Base-by-base conservation (phyloP, 306 rosid species). In the Trifolium subterraneum region DNA sequence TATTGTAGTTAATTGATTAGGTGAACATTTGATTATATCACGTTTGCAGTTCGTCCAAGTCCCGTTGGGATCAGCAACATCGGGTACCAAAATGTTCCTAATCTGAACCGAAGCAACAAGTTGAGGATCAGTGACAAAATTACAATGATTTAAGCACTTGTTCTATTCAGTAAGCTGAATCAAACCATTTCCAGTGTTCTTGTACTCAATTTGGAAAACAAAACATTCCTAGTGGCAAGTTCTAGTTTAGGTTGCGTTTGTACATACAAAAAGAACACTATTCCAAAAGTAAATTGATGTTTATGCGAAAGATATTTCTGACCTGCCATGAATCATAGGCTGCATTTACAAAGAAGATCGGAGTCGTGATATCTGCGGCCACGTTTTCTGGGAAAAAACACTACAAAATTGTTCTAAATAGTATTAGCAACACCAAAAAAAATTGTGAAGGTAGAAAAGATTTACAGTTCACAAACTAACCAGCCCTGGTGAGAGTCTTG, bases 251-350 rank as follows among this genome's bases (percentile, higher is more conserved):
- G 31, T 5, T 27, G 31, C 31, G 5, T 27, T 27, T 27, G 0
- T 65, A 27, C 18, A 48, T 18, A 15, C 22, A 3, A 48, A 48
- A 48, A 14, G 2, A 15, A 48, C 54, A n/a, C n/a, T 42, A 41
- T 50, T 50, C 18, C 18, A 27, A 47, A 73, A 45, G 35, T 47
- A 58, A 56, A 58, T 48, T 27, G n/a, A 67, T 22, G 23, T 36
- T 47, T 61, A n/a, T 44, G 2, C 20, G 73, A 63, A 45, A 66
- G 25, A 50, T 29, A 80, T 42, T 36, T 81, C 88, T 80, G 22
- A 94, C 99, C 99, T 94, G 99, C 96, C 97, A 93, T 45, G 97
- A 89, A 81, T 93, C 98, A 72, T 93, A 93, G 60, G 98, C 98
- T 58, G 98, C 93, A 79, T 91, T 91, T 20, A 93, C 93, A 42